Percentiles rank a stretch among this genome's conserved stretches.
Conservation (phyloP, 202 grass and related monocot species). For the Brachypodium distachyon region DNA sequence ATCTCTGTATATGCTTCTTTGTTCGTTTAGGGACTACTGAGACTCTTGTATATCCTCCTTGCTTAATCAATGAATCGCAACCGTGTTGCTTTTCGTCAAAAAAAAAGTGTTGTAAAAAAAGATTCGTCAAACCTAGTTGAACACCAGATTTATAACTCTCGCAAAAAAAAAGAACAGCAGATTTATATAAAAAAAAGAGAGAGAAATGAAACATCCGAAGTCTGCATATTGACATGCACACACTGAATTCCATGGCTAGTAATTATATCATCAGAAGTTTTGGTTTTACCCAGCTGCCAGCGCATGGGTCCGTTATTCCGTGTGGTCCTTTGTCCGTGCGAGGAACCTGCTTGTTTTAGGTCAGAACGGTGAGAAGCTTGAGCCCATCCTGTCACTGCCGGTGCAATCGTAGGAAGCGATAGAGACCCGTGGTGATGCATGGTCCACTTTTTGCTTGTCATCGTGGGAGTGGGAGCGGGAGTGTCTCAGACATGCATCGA, state of each 20-base stretch:
- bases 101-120: no score
- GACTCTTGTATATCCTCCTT: no score
- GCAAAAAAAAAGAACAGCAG: no score
- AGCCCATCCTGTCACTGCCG: background rate
- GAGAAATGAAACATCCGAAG: no score
- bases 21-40: no score
- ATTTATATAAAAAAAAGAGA: no score
- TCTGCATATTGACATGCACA: no score
- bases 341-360: slow-evolving; percentile 3
- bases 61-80: no score
- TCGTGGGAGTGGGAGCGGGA: background rate
- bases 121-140: no score
- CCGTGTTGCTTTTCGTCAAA: no score
- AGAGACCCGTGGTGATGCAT: background rate
- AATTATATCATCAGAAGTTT: background rate
- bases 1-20: no score
- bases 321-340: background rate
- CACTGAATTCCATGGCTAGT: background rate
- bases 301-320: background rate
- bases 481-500: background rate
- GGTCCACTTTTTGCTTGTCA: background rate
- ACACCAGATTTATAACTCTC: no score
- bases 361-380: background rate
- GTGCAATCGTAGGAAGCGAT: background rate
- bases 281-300: background rate